Percentiles rank a stretch among this genome's conserved stretches.
These are phyloP conservation scores for Sporothrix sp. DNA, from an alignment of 2,329 filamentous ascomycete species.

Conservation along the genomic window DNA sequence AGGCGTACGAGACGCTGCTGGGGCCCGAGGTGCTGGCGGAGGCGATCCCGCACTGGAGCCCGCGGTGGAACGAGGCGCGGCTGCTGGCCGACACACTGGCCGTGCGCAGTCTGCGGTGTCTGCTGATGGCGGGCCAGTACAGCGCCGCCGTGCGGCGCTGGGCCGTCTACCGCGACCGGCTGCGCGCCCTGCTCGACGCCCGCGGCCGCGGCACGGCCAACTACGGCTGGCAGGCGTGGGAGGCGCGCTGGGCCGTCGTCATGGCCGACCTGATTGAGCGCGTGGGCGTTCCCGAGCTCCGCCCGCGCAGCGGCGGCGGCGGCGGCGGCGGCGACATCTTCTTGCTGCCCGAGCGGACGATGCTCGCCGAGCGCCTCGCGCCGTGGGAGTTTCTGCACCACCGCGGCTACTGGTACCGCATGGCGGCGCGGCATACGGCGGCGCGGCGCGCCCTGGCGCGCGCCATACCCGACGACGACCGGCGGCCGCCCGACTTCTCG, in stretches of 20 bases:
- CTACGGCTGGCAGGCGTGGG: constrained; percentile 93
- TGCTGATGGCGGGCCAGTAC: constrained; percentile 71
- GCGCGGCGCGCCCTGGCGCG: constrained; percentile 44
- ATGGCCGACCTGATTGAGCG: constrained; percentile 54
- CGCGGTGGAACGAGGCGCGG: constrained; percentile 89
- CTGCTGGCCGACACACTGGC: constrained; percentile 72
- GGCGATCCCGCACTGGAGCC: constrained; percentile 79
- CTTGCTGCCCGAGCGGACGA: constrained; percentile 47
- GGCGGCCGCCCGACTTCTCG: constrained; percentile 39
- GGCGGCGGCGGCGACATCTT: constrained; percentile 37
- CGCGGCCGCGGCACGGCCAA: constrained; percentile 77
- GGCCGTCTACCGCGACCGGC: constrained; percentile 64
- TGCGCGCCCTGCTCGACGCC: constrained; percentile 68
- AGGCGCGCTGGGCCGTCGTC: constrained; percentile 58
- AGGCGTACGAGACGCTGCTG: constrained; percentile 75
- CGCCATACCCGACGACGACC: constrained; percentile 50
- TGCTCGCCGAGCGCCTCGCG: constrained; percentile 47
- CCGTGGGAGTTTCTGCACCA: constrained; percentile 58
- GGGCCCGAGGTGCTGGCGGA: constrained; percentile 70
- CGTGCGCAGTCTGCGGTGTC: constrained; percentile 70
- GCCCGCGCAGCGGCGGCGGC: constrained; percentile 31
- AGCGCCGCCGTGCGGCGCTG: constrained; percentile 72
- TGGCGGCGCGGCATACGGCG: constrained; percentile 47
- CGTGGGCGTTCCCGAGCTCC: constrained; percentile 41
- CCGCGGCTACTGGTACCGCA: constrained; percentile 56